A percentile compares a stretch with the other conserved stretches of the same genome.
Evolutionary conservation across 345 rosid genomes (phyloP).

Genomic region (Gossypium thurberi): DNA sequence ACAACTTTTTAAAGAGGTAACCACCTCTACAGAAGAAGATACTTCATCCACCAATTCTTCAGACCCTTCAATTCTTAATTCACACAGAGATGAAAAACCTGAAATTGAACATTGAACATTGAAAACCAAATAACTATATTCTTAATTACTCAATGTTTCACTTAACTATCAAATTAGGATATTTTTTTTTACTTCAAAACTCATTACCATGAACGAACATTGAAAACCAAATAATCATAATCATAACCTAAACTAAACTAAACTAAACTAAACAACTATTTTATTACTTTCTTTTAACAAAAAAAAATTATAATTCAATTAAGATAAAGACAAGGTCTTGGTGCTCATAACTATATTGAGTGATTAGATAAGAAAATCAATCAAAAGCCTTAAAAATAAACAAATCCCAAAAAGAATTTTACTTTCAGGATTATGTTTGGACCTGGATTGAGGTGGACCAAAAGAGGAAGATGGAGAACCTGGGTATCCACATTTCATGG

Average conservation of each 20-base stretch:
- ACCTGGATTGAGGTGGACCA: conserved; percentile 58
- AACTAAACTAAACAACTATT: not conserved
- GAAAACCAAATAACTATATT: not conserved
- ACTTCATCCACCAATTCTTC: too few relatives aligned
- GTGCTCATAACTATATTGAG: not conserved
- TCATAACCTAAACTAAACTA: not conserved
- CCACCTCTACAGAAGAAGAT: too few relatives aligned
- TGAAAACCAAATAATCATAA: not conserved
- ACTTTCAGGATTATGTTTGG: conserved; percentile 70
- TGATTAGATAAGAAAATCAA: not conserved
- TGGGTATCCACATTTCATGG: conserved; percentile 69
- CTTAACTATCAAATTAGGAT: not conserved
- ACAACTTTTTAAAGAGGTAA: too few relatives aligned
- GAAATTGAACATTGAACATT: too few relatives aligned
- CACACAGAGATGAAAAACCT: too few relatives aligned
- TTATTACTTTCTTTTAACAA: not conserved
- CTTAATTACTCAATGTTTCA: not conserved
- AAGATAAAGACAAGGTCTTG: not conserved
- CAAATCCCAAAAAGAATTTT: not conserved
- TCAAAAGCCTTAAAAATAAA: not conserved
- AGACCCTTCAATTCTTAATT: too few relatives aligned
- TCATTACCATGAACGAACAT: not conserved
- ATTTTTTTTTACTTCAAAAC: not conserved
- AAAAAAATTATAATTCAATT: not conserved
- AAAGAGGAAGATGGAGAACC: conserved; percentile 55